Base-by-base conservation (phyloP, 2,329 filamentous ascomycete genomes). In the Sodiomyces alkalinus region DNA sequence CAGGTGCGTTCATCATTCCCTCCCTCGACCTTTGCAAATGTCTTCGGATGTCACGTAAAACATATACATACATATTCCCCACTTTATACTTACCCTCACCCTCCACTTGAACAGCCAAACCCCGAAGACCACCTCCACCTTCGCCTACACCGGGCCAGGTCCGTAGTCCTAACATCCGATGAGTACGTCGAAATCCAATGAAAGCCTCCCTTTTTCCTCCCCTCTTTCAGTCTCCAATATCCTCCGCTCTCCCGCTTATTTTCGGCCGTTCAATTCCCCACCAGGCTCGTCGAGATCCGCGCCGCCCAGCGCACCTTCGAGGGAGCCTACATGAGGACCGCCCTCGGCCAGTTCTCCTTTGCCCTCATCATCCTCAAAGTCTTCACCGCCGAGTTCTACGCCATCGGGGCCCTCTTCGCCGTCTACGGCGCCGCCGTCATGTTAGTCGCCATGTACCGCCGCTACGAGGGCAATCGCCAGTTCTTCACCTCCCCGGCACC, bases 241-340 rank as follows among this genome's bases (percentile, higher is more conserved):
- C 21, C 14, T n/a, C 5, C 9, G 15, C 21, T 21, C 19, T 22
- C 24, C 22, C 6, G 22, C 12, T 19, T 17, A n/a, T 26, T n/a
- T 29, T 12, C 20, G 29, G 26, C 18, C 26, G 16, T 15, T 14
- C 8, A 24, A 19, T 13, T 17, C 7, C 7, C 26, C 11, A 10
- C 22, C 33, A 73, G 68, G 53, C 76, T 98, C 23, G 81, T 94
- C 38, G 90, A 96, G 56, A 79, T 96, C 40, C 81, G 90, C 38
- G 90, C 90, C 9, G 82, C 87, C 8, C 90, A 98, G 51, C 74
- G 90, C 30, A 98, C 90, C 2, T 98, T 96, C 44, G 90, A 98
- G 55, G 90, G 90, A 14, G 90, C 90, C 14, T 98, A 96, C 55
- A 79, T 94, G 46, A 80, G 90, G 35, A 98, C 90, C 0, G 86